Percentiles rank a stretch among this genome's conserved stretches.
Conservation (phyloP, 148 eudicot genomes). For the Fagopyrum esculentum region DNA sequence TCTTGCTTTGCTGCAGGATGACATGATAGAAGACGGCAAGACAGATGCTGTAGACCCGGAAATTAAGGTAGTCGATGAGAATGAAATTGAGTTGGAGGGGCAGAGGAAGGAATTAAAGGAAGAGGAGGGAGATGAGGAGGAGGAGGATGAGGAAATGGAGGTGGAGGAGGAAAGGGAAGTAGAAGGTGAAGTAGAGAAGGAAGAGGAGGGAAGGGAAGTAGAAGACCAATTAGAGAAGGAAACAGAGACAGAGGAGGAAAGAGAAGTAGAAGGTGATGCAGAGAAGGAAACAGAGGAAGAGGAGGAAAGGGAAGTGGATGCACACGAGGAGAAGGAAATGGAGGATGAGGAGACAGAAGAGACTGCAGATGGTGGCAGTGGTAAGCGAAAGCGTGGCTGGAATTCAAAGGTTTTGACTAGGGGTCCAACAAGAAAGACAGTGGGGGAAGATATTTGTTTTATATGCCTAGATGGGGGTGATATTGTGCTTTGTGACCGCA, state of each 20-base stretch:
- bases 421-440: constrained; percentile 33
- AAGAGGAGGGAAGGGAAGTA: constrained; percentile 15
- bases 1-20: neutral
- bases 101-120: neutral
- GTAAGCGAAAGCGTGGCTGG: constrained; percentile 69
- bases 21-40: constrained; percentile 5
- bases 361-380: constrained; percentile 30
- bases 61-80: neutral
- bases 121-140: neutral
- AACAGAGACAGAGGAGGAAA: constrained; percentile 17
- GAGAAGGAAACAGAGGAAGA: constrained; percentile 14
- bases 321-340: neutral
- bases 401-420: constrained; percentile 30
- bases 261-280: constrained; percentile 20
- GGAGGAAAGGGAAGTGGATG: constrained; percentile 20
- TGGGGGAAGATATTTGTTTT: constrained; percentile 91
- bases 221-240: neutral
- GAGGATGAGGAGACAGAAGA: constrained; percentile 22
- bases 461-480: constrained; percentile 95
- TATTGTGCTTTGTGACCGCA: constrained; percentile 86
- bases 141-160: constrained; percentile 1
- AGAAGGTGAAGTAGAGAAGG: constrained; percentile 19
- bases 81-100: constrained; percentile 5
- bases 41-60: constrained; percentile 16
- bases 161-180: constrained; percentile 5